Base-by-base conservation (phyloP, 192 early-diverging fungal genomes). In the Coemansia sp. region DNA sequence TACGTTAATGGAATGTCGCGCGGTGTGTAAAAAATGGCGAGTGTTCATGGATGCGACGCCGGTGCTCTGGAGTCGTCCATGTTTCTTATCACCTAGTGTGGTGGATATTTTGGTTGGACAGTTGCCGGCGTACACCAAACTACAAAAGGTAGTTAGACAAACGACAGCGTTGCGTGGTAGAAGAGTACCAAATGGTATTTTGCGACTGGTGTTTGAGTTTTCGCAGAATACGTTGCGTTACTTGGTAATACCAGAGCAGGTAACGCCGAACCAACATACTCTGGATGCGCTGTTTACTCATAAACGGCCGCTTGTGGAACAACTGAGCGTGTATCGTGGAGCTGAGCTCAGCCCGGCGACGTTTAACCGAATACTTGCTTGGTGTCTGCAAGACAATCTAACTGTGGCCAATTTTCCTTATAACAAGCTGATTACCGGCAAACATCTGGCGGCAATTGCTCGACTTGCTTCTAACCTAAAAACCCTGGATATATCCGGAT, bases 401-500 rank as follows among this genome's bases (percentile, higher is more conserved):
- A 17, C 74, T 8, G 62, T 37, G 17, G 63, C 76, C 35, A 64
- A 61, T 22, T 39, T 82, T 4, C 79, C 79, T 8, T 76, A 82
- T 43, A 58, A 68, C 35, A 7, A 32, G 20, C 60, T 48, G 14
- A 32, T 82, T 18, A 62, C 36, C 0, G 53, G 68, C 63, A 54
- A 17, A 0, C 57, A 60, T 22, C 67, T 82, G 22, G 52, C 20
- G 5, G 61, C 65, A 4, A 73, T 82, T 22, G 74, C 67, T 2
- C 41, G 66, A 12, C 51, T 34, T 8, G 66, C 41, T 4, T 71
- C 74, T 2, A 20, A 17, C n/a, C 72, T 82, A n/a, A 71, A 74
- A 28, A 39, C 69, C 11, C 65, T 82, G 32, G 79, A 82, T 43
- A 82, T 82, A 39, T 82, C 79, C 3, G 79, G 79, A n/a, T 82